These are phyloP conservation scores for Striga hermonthica DNA, from an alignment of 305 asterid species.

Conservation along the genomic window DNA sequence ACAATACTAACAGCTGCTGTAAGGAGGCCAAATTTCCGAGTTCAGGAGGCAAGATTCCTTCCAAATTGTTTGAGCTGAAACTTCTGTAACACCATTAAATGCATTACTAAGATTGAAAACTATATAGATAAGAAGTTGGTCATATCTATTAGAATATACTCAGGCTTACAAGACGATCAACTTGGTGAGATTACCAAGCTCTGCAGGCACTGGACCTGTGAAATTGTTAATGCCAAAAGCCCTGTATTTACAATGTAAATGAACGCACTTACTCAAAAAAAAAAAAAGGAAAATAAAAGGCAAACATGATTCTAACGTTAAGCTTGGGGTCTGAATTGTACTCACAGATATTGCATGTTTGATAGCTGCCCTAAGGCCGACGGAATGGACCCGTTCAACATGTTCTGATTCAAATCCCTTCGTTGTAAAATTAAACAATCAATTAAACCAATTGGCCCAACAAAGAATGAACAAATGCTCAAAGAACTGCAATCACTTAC, in stretches of 20 bases:
- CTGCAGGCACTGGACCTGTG: slow-evolving; percentile 52
- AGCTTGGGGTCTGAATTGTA: slow-evolving; percentile 23
- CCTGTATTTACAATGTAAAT: slow-evolving; percentile 36
- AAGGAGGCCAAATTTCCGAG: slow-evolving; percentile 49
- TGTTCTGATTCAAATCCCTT: slow-evolving; percentile 67
- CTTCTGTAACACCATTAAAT: slow-evolving; percentile 36
- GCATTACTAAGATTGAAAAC: slow-evolving; percentile 12
- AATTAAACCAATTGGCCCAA: slow-evolving; percentile 5
- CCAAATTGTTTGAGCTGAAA: slow-evolving; percentile 53
- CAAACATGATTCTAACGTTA: neutral
- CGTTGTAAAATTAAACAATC: slow-evolving; percentile 29
- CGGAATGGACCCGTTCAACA: slow-evolving; percentile 58
- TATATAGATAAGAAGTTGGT: neutral
- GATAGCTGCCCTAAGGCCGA: slow-evolving; percentile 51
- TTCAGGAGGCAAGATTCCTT: slow-evolving; percentile 50
- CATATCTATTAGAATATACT: neutral
- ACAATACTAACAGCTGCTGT: slow-evolving; percentile 45
- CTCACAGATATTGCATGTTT: slow-evolving; percentile 64
- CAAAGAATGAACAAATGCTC: slow-evolving; percentile 11
- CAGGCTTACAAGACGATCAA: slow-evolving; percentile 46
- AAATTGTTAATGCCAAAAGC: slow-evolving; percentile 59
- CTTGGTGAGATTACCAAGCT: slow-evolving; percentile 50
- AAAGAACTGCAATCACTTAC: slow-evolving; percentile 36
- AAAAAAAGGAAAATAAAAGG: slow-evolving; percentile 2
- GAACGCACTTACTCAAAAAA: slow-evolving; percentile 11